Base-by-base conservation (phyloP, 2,329 filamentous ascomycete species). In the Aureobasidium sp. region DNA sequence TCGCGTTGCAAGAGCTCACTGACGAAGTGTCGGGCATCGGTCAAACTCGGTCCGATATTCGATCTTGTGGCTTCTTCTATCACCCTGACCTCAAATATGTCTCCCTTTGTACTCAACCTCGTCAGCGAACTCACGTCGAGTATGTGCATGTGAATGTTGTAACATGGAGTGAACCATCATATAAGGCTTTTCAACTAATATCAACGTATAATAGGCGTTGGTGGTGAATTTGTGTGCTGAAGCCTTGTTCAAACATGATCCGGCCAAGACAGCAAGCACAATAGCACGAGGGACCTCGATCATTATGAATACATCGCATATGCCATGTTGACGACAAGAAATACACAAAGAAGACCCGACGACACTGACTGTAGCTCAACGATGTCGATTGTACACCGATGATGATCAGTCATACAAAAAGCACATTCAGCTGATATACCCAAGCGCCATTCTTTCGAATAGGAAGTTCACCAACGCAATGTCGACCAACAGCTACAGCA, bases 1-100 rank as follows among this genome's bases (percentile, higher is more conserved):
- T 58, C 55, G 42, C 53, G 34, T 26, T 39, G 34, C 51, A 4
- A 58, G 55, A 58, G 42, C 55, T 58, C 55, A 27, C n/a, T 58
- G 41, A 58, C 41, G 44, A 47, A 17, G 32, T 36, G 17, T 36
- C 47, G 47, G 37, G 9, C 4, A 20, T 37, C 55, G 55, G 55
- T 15, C 7, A 20, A 58, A 15, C 29, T 57, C 26, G 23, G 36
- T n/a, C 41, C 51, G 51, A 36, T 6, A 10, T 23, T 15, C 39
- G 39, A 44, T 2, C 1, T 12, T 26, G 23, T 55, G 23, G 53
- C n/a, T 32, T 9, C 5, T 0, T 10, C 27, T 36, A n/a, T 15
- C 53, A 56, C 53, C 53, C 53, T 32, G 53, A 9, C 9, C 36
- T 8, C 27, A 10, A 17, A 23, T 56, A 42, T 42, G 12, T 26